phyloP scores from a whole-genome alignment of 2,329 filamentous ascomycete species.

The Thermothelomyces thermophilus region DNA sequence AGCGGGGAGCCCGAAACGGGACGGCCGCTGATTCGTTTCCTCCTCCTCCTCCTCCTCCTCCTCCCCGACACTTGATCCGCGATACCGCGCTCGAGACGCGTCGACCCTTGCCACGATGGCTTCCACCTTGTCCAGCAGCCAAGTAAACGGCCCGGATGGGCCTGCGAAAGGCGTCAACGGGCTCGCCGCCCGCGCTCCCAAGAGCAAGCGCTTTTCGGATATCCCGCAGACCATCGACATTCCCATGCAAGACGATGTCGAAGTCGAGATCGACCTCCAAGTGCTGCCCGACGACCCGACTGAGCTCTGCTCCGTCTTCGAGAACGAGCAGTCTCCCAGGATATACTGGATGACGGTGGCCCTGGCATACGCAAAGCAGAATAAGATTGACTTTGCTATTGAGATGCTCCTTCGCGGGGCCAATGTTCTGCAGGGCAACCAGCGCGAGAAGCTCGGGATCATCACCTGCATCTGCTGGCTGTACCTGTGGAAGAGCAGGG shows the following conservation, averaged over 20 bases:
- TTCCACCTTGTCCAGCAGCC: constrained; percentile 9
- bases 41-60: background rate
- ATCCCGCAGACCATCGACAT: constrained; percentile 61
- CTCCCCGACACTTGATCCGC: background rate
- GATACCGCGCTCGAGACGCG: constrained; percentile 2
- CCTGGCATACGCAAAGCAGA: constrained; percentile 91
- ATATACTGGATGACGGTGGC: constrained; percentile 98
- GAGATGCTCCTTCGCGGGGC: constrained; percentile 69
- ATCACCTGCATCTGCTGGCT: constrained; percentile 85
- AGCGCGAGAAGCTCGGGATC: constrained; percentile 79
- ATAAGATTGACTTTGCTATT: constrained; percentile 79
- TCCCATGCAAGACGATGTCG: constrained; percentile 61
- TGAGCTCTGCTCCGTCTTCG: constrained; percentile 88
- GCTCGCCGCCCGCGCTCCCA: constrained; percentile 36
- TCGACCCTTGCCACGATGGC: constrained; percentile 11
- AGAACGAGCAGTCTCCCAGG: constrained; percentile 86
- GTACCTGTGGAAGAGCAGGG: constrained; percentile 80
- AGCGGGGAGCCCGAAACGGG: background rate
- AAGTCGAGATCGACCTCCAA: constrained; percentile 87
- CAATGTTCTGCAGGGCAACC: constrained; percentile 60
- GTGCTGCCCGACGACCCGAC: constrained; percentile 89
- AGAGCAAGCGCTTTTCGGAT: constrained; percentile 55
- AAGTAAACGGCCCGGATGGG: constrained; percentile 11
- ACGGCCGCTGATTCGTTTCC: background rate
- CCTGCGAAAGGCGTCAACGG: constrained; percentile 32